Evolutionary conservation across 176 grass and related monocot genomes (phyloP).

Genomic region (Eleusine indica): DNA sequence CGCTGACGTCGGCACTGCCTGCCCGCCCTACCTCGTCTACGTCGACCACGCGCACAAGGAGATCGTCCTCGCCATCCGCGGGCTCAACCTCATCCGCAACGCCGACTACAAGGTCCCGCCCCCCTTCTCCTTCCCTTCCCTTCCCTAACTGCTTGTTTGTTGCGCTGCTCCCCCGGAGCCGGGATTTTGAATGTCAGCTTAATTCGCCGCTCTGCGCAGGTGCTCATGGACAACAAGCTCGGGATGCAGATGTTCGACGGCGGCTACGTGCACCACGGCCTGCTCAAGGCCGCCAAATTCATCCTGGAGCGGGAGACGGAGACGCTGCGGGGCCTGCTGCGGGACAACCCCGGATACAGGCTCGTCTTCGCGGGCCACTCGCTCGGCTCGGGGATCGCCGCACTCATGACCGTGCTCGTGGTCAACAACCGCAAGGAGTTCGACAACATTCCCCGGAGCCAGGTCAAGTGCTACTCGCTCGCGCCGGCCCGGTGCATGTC

Average conservation of each 20-base stretch:
- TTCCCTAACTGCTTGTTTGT: not conserved
- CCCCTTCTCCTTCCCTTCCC: not conserved
- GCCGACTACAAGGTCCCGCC: constrained; percentile 80
- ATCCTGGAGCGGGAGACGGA: constrained; percentile 71
- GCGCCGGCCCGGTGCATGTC: constrained; percentile 95
- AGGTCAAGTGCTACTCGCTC: constrained; percentile 70
- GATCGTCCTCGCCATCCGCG: constrained; percentile 83
- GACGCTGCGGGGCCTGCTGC: constrained; percentile 52
- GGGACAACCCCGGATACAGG: constrained; percentile 50
- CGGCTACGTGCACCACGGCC: constrained; percentile 87
- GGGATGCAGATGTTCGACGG: constrained; percentile 96
- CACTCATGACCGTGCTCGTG: constrained; percentile 81
- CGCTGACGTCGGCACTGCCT: constrained; percentile 51
- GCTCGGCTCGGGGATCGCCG: constrained; percentile 84
- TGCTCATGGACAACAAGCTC: constrained; percentile 89
- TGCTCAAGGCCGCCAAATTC: constrained; percentile 74
- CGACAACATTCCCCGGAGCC: constrained; percentile 62
- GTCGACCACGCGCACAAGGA: constrained; percentile 63
- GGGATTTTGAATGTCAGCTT: not conserved
- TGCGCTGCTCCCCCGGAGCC: not conserved
- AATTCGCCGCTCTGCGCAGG: constrained; percentile 29
- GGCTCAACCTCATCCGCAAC: constrained; percentile 94
- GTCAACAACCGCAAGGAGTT: constrained; percentile 77
- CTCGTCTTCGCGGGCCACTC: constrained; percentile 88
- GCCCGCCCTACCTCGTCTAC: constrained; percentile 85